phyloP scores from a whole-genome alignment of 768 basidiomycete species.

The Amanita brunnescens region DNA sequence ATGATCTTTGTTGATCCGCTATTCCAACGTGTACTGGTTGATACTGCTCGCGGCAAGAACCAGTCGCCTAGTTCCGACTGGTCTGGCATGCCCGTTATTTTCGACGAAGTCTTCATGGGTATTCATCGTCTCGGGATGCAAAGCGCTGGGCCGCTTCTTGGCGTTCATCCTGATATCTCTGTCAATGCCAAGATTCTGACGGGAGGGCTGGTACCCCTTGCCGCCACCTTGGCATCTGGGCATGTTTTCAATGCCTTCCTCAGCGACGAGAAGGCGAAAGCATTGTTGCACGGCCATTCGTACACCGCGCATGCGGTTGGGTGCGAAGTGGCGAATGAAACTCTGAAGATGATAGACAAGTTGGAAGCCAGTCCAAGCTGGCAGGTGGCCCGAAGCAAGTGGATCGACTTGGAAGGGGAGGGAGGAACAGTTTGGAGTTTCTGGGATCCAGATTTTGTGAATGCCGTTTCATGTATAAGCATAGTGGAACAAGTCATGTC shows the following conservation, averaged over 20 bases:
- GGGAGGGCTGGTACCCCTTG: slow-evolving; percentile 83
- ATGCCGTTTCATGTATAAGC: slow-evolving; percentile 44
- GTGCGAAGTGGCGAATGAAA: slow-evolving; percentile 82
- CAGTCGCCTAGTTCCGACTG: slow-evolving; percentile 25
- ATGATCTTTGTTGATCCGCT: slow-evolving; percentile 98
- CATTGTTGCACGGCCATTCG: slow-evolving; percentile 89
- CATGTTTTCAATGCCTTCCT: slow-evolving; percentile 76
- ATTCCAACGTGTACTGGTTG: slow-evolving; percentile 84
- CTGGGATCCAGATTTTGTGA: slow-evolving; percentile 73
- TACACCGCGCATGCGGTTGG: slow-evolving; percentile 94
- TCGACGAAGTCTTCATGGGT: slow-evolving; percentile 94
- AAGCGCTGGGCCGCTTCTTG: slow-evolving; percentile 56
- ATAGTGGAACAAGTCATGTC: slow-evolving; percentile 75
- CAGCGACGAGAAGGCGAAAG: slow-evolving; percentile 68
- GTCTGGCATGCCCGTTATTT: slow-evolving; percentile 81
- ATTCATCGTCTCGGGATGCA: slow-evolving; percentile 79
- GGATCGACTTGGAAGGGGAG: slow-evolving; percentile 31
- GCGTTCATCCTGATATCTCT: slow-evolving; percentile 75
- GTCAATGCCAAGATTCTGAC: slow-evolving; percentile 93
- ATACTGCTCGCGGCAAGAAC: slow-evolving; percentile 52
- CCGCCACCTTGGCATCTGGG: slow-evolving; percentile 75
- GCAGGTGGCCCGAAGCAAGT: slow-evolving; percentile 47
- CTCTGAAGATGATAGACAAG: slow-evolving; percentile 58
- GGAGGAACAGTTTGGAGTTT: slow-evolving; percentile 63
- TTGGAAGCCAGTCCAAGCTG: slow-evolving; percentile 44